Evolutionary conservation across 768 basidiomycete genomes (phyloP).

Genomic region (Tricholoma saponaceum): DNA sequence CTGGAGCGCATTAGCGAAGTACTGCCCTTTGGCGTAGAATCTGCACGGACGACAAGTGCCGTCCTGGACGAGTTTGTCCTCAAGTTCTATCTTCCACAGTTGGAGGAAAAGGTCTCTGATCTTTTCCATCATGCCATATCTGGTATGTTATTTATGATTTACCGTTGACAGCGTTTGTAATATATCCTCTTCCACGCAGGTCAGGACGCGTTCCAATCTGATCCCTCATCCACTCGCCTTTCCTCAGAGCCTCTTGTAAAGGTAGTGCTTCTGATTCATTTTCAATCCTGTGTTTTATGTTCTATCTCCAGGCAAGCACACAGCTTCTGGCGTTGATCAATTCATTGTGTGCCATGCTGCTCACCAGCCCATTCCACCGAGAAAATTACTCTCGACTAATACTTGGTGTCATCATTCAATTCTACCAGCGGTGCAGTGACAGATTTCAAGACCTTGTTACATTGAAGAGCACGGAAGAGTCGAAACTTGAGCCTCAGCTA

Average conservation of each 20-base stretch:
- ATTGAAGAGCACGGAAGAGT: constrained; percentile 23
- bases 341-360: constrained; percentile 87
- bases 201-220: constrained; percentile 84
- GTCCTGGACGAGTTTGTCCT: constrained; percentile 92
- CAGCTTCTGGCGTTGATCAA: constrained; percentile 88
- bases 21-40: constrained; percentile 70
- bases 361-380: constrained; percentile 88
- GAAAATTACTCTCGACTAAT: constrained; percentile 95
- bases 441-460: constrained; percentile 75
- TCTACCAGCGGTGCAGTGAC: constrained; percentile 91
- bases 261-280: constrained; percentile 33
- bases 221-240: constrained; percentile 59
- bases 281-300: background rate
- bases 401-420: constrained; percentile 90
- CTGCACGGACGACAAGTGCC: constrained; percentile 58
- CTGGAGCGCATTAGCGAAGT: constrained; percentile 67
- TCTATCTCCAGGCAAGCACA: constrained; percentile 59
- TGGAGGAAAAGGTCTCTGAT: constrained; percentile 89
- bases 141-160: constrained; percentile 34
- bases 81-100: constrained; percentile 87
- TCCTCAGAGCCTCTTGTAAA: constrained; percentile 77
- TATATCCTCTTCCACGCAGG: constrained; percentile 34
- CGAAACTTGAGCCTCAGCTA: constrained; percentile 41
- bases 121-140: constrained; percentile 85
- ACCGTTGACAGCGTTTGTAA: background rate